Evolutionary conservation across 345 rosid species (phyloP).

Genomic region (Syzygium grande): DNA sequence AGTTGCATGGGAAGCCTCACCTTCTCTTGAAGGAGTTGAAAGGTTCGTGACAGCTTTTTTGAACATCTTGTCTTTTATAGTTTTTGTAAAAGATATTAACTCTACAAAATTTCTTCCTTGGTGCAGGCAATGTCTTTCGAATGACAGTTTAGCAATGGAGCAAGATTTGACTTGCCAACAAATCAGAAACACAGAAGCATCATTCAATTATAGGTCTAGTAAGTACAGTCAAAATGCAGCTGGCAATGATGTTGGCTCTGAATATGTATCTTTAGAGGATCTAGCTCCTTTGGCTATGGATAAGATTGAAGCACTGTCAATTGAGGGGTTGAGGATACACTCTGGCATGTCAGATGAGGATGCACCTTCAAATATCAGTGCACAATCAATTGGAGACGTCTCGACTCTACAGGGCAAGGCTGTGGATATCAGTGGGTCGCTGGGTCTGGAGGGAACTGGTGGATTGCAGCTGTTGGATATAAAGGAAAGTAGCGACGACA

Average conservation of each 20-base stretch:
- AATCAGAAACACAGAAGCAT: slow-evolving; percentile 23
- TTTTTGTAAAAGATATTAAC: neutral
- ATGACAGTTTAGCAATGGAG: slow-evolving; percentile 24
- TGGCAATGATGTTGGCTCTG: slow-evolving; percentile 35
- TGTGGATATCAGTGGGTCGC: slow-evolving; percentile 34
- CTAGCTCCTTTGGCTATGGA: slow-evolving; percentile 98
- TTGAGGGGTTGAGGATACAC: slow-evolving; percentile 92
- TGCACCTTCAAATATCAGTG: slow-evolving; percentile 68
- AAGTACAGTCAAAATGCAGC: slow-evolving; percentile 24
- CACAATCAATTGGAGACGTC: slow-evolving; percentile 58
- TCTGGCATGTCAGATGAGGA: slow-evolving; percentile 75
- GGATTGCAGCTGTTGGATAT: slow-evolving; percentile 77
- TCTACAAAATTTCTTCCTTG: slow-evolving; percentile 3
- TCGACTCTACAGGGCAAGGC: slow-evolving; percentile 75
- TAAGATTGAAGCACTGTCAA: slow-evolving; percentile 92
- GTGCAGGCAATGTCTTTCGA: slow-evolving; percentile 39
- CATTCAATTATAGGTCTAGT: slow-evolving; percentile 28
- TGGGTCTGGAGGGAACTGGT: slow-evolving; percentile 77
- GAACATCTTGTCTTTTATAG: neutral
- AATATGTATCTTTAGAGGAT: slow-evolving; percentile 86
- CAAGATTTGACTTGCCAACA: slow-evolving; percentile 20
- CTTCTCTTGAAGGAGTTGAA: slow-evolving; percentile 34
- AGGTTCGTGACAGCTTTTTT: slow-evolving; percentile 27
- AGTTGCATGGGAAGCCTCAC: slow-evolving; percentile 69
- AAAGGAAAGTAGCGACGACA: slow-evolving; percentile 46